Evolutionary conservation across 2,329 filamentous ascomycete species (phyloP), one percentile per base, ranked within the genome.

Genomic region (Ceratocystis alfenasii): DNA sequence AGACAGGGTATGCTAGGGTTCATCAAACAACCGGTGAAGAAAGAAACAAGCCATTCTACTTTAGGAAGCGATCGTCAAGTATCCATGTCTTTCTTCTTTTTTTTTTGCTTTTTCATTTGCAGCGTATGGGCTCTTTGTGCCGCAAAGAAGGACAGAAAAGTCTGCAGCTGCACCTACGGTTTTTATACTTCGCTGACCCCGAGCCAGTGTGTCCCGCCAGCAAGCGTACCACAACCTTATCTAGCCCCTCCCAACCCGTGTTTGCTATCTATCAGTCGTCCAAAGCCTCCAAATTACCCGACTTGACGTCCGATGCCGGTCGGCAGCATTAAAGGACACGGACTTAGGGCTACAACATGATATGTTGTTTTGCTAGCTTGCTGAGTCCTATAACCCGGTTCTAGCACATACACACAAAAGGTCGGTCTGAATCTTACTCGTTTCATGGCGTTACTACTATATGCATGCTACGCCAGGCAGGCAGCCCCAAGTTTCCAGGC

Each of bases 391-490:
- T 17, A 57, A 33, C 53, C 53, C 53, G 22, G 53, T 17, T 5
- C 22, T 57, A 17, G 17, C 22, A 22, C 22, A 25, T 28, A n/a
- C 22, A 22, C 22, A 25, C 53, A n/a, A 57, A 57, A 57, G n/a
- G 53, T 57, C 53, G 53, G 53, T 57, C 53, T 57, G 20, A 17
- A 57, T 8, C 53, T 57, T 57, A n/a, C 53, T 28, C n/a, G 53
- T 57, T 57, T 57, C 53, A 57, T 28, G 22, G 28, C 53, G 22
- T 17, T 57, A n/a, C 53, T 33, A 57, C 22, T 33, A 57, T 33
- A 33, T 57, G 22, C 53, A 57, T 57, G 28, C 22, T 12, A 57
- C 10, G 28, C 22, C 53, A 33, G 53, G 15, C 20, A 3, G 12
- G 6, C 53, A 57, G 53, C 25, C 53, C 36, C 53, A 28, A 33